Base-by-base conservation (phyloP, 1,139 yeast species). In the Ogataea hybrid region DNA sequence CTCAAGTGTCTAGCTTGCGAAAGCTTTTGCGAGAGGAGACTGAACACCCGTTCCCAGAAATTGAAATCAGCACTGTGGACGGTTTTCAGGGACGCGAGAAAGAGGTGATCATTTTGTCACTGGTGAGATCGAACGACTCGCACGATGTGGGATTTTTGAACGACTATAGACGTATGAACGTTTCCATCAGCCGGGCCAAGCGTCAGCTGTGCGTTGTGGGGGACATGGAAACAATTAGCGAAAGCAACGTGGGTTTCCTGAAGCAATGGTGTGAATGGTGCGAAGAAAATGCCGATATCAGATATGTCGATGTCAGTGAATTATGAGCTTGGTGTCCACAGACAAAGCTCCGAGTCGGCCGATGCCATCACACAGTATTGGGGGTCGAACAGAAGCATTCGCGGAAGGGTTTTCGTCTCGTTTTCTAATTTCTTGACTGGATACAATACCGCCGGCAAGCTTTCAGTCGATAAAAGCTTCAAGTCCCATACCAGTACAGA, bases 71-170 rank as follows among this genome's bases (percentile, higher is more conserved):
- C 32, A 85, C 92, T 0, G 89, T 88, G n/a, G 89, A 87, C 62
- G 92, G 87, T 51, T 92, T 85, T 52, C 98, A 94, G 64, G 99
- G 98, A 0, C 73, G 97, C 43, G 99, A 94, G 61, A 92, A 89
- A 61, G 94, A 89, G 39, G 83, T 96, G 54, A 80, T 94, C 11
- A 77, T 94, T 2, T 79, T 94, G 6, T 89, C 97, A 1, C 66
- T 92, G 50, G 97, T 90, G 4, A 70, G 96, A 34, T 83, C 96
- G 2, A 92, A 90, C 58, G 67, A 74, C 35, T 55, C 64, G 9
- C 64, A 72, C 35, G 84, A 81, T 42, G 81, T 88, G 38, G 96
- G 96, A 12, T 88, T 88, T 57, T 65, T 88, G 44, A 71, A 73
- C 30, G 96, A 88, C 53, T 73, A 75, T 44, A 67, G 89, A 53